A percentile compares a stretch with the other conserved stretches of the same genome.
Conservation (phyloP, 1,284 basidiomycete species). For the Vanrija humicola region DNA sequence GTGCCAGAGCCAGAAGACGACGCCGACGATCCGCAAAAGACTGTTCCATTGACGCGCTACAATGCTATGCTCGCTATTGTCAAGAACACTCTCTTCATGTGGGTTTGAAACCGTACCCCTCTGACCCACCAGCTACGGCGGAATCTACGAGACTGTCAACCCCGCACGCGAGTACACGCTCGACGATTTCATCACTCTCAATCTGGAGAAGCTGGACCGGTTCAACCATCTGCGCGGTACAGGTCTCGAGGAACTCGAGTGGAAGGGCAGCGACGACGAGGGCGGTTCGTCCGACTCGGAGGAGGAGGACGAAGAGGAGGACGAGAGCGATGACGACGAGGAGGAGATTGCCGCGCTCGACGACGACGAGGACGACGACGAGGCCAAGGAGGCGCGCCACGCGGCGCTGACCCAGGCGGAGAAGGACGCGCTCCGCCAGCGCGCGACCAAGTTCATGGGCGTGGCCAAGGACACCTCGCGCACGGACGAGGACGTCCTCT, state of each 20-base stretch:
- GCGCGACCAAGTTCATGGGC: constrained; percentile 69
- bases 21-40: constrained; percentile 66
- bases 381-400: constrained; percentile 22
- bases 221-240: constrained; percentile 68
- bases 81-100: constrained; percentile 82
- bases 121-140: constrained; percentile 64
- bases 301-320: constrained; percentile 56
- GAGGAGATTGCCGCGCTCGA: constrained; percentile 33
- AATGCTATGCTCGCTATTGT: constrained; percentile 87
- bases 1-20: constrained; percentile 51
- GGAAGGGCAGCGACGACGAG: constrained; percentile 58
- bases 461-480: constrained; percentile 63
- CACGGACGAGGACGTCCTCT: constrained; percentile 68
- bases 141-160: constrained; percentile 70
- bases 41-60: constrained; percentile 73
- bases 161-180: constrained; percentile 72
- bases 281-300: constrained; percentile 54
- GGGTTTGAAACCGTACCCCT: constrained; percentile 26
- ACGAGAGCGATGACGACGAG: constrained; percentile 49
- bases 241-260: constrained; percentile 60
- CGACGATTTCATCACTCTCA: constrained; percentile 73
- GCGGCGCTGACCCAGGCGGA: constrained; percentile 25
- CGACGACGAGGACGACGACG: constrained; percentile 34
- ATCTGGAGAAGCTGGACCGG: constrained; percentile 74
- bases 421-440: constrained; percentile 56